Percentiles rank a stretch among this genome's conserved stretches.
Conservation (phyloP, 2,329 filamentous ascomycete species). For the Fusarium burgessii region DNA sequence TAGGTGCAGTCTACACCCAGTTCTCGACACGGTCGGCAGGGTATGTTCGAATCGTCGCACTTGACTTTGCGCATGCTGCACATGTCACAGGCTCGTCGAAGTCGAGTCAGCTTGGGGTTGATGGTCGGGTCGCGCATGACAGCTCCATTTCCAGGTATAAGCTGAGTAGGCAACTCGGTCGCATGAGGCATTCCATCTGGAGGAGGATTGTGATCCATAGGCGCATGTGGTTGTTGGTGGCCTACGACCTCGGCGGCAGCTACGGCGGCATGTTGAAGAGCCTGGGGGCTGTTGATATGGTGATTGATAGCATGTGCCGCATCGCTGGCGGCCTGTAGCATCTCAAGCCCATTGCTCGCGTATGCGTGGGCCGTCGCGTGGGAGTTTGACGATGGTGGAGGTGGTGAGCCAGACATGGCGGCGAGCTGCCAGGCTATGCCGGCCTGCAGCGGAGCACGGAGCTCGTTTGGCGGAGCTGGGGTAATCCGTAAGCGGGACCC, state of each 20-base stretch:
- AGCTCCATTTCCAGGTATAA: conserved; percentile 40
- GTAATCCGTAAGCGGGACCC: conserved; percentile 40
- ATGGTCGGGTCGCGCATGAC: conserved; percentile 56
- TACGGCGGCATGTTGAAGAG: conserved; percentile 55
- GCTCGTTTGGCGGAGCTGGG: conserved; percentile 33
- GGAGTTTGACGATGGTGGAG: conserved; percentile 43
- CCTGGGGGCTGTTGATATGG: conserved; percentile 52
- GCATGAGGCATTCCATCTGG: conserved; percentile 33
- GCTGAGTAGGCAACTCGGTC: conserved; percentile 42
- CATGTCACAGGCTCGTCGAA: conserved; percentile 71
- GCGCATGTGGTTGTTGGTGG: conserved; percentile 36
- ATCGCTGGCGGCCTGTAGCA: conserved; percentile 60
- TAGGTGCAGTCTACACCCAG: conserved; percentile 70
- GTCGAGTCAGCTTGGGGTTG: conserved; percentile 65
- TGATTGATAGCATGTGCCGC: conserved; percentile 53
- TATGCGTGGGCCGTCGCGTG: conserved; percentile 56
- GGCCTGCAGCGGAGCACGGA: conserved; percentile 43
- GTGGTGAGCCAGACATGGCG: conserved; percentile 47
- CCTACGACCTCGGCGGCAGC: conserved; percentile 49
- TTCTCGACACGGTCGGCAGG: conserved; percentile 67
- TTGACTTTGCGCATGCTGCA: conserved; percentile 73
- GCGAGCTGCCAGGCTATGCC: conserved; percentile 22
- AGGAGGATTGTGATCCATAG: conserved; percentile 24
- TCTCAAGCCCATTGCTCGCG: conserved; percentile 60
- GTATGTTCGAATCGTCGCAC: conserved; percentile 68